Evolutionary conservation across 108 stramenopile genomes (phyloP), one percentile per base, ranked within the genome.

Genomic region (Skeletonema grethae): DNA sequence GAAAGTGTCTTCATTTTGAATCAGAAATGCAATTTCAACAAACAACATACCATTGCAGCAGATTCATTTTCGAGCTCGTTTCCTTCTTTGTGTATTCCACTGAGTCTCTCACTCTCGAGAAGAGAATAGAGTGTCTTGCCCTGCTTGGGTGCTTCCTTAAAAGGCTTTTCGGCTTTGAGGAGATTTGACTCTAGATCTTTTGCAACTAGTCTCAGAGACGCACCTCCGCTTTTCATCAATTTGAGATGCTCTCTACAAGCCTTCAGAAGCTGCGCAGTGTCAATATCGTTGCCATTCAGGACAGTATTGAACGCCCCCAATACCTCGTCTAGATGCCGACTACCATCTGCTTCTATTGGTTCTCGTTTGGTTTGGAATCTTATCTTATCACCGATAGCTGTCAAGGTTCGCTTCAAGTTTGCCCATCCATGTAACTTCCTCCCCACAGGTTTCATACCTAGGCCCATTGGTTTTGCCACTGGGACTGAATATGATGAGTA

Each of bases 111-210:
- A 48, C 50, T 63, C 46, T 60, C 67, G 10, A 80, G 65, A 22
- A 80, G 39, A 13, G 68, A 64, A 12, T 72, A 45, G 20, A 80
- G 59, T 55, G 57, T 32, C 57, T 62, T 79, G 10, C 66, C 70
- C 31, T 65, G 18, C 16, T 57, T 64, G 30, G 32, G 58, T 57
- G 25, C 13, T 38, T 73, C 55, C 29, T 70, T 35, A 18, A 62
- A 82, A 58, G 86, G 18, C 2, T 35, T 41, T 61, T 84, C 80
- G 0, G 79, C 85, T 65, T 88, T 88, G 0, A 56, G 53, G 11
- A 88, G 70, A 46, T 88, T 88, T 30, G 59, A 53, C 39, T 72
- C 77, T 64, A 88, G 57, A 67, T 88, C 87, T 61, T 82, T 82
- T 31, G 85, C 85, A 7, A 79, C 84, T 3, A 80, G 22, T 7